Base-by-base conservation (phyloP, 768 basidiomycete genomes). In the Omphalotus guepiniiformis region DNA sequence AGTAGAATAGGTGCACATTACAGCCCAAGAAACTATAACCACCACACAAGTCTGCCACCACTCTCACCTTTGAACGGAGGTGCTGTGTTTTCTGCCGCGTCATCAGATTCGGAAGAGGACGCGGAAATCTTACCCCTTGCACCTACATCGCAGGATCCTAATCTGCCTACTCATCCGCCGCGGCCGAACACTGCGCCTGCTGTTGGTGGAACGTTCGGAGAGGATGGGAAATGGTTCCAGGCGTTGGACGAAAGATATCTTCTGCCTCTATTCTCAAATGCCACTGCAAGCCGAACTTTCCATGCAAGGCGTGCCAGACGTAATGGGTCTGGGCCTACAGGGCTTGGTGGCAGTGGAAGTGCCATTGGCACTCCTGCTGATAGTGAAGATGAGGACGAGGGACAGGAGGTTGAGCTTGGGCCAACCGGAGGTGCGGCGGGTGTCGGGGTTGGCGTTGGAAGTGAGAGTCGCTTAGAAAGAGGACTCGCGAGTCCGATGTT, bases 181-280 rank as follows among this genome's bases (percentile, higher is more conserved):
- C 30, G 52, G 56, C 46, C 52, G 46, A 12, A 47, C 51, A 47
- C 30, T 49, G 50, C 58, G 19, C 52, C 55, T 43, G 23, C 49
- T 25, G 51, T 51, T 19, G 42, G 55, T 26, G 42, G 53, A 26
- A 52, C 55, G n/a, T 55, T 67, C 3, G 75, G 70, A 3, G 85
- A 87, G 49, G 92, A 95, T 44, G 85, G 89, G 23, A 89, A 90
- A 63, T 97, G 93, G 93, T 97, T 97, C 82, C 93, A 93, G 56
- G 76, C 85, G 37, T 68, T 99, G 30, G 95, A 99, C 66, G 93
- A 99, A 68, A 78, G 92, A 54, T 99, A 95, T 63, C 70, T 99
- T 16, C 67, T 98, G 2, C 94, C 94, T 18, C 70, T 97, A 29
- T 98, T 93, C 70, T 91, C 90, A 39, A 93, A 93, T 59, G 89